Percentiles rank a stretch among this genome's conserved stretches.
Evolutionary conservation across 148 eudicot genomes (phyloP).

Genomic region (Rhododendron griersonianum): DNA sequence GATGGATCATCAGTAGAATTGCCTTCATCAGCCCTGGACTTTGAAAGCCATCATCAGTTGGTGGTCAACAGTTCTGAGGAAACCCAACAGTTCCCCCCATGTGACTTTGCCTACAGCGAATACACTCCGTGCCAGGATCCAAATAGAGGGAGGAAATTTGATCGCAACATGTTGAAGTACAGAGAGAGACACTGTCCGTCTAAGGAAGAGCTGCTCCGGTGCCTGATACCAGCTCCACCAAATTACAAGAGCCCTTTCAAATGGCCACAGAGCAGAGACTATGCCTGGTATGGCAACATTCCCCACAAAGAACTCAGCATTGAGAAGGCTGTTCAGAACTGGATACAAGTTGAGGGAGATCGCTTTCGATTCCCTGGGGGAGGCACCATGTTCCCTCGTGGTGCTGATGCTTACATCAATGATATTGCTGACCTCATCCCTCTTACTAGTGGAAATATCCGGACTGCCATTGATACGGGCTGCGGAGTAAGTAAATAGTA

Average conservation of each 20-base stretch:
- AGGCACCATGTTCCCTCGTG: slow-evolving; percentile 93
- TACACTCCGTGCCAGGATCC: slow-evolving; percentile 87
- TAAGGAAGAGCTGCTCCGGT: slow-evolving; percentile 58
- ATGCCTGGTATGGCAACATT: slow-evolving; percentile 84
- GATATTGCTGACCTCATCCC: slow-evolving; percentile 75
- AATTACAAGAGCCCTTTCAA: slow-evolving; percentile 83
- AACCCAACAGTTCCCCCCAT: slow-evolving; percentile 41
- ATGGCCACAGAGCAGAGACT: slow-evolving; percentile 93
- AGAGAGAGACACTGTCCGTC: slow-evolving; percentile 87
- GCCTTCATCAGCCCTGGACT: slow-evolving; percentile 36
- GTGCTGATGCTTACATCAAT: slow-evolving; percentile 92
- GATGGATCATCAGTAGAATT: slow-evolving; percentile 13
- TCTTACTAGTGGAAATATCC: slow-evolving; percentile 57
- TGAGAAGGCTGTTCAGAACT: slow-evolving; percentile 92
- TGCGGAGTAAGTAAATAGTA: slow-evolving; percentile 52
- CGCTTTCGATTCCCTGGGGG: slow-evolving; percentile 91
- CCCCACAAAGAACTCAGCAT: slow-evolving; percentile 95
- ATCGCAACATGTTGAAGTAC: slow-evolving; percentile 69
- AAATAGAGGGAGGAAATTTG: slow-evolving; percentile 64
- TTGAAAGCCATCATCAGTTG: slow-evolving; percentile 68
- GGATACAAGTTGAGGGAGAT: slow-evolving; percentile 94
- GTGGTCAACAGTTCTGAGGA: slow-evolving; percentile 33
- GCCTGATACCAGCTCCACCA: slow-evolving; percentile 88
- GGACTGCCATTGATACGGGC: slow-evolving; percentile 90
- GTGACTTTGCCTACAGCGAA: slow-evolving; percentile 64